phyloP scores from a whole-genome alignment of 129 eudicot genomes.

The Cynara cardunculus region DNA sequence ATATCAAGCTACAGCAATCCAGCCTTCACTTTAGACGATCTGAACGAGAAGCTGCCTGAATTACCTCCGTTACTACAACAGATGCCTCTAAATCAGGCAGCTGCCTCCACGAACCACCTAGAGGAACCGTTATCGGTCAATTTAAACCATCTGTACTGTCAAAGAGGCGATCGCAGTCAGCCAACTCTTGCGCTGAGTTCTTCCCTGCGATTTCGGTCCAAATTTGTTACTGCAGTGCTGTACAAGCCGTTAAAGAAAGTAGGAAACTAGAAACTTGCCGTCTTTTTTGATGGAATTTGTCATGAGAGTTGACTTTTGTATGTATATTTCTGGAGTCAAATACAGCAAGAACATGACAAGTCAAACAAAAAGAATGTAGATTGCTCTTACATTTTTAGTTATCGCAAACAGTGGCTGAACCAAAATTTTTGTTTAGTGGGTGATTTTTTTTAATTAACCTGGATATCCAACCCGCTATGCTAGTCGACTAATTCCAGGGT shows the following conservation, averaged over 20 bases:
- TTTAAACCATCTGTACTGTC: background rate
- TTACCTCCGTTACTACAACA: background rate
- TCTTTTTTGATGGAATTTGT: background rate
- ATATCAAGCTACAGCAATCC: background rate
- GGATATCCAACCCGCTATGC: too few species aligned
- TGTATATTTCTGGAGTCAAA: background rate
- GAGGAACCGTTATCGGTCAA: background rate
- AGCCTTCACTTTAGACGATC: background rate
- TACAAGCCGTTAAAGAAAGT: conserved; percentile 7
- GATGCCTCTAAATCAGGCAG: background rate
- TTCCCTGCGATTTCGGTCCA: background rate
- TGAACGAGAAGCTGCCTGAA: background rate
- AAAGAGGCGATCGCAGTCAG: background rate
- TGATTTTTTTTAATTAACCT: too few species aligned
- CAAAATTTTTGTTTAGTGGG: too few species aligned
- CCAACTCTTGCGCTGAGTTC: background rate
- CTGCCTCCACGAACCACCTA: background rate
- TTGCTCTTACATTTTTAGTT: background rate
- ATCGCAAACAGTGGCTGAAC: too few species aligned
- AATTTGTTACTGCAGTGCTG: conserved; percentile 4
- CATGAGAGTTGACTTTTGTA: background rate
- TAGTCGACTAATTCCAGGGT: too few species aligned
- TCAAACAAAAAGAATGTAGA: background rate
- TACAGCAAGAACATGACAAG: background rate
- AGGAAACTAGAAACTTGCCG: background rate